These are phyloP conservation scores for Forsythia suspensa DNA, from an alignment of 257 asterid genomes.

Conservation along the genomic window DNA sequence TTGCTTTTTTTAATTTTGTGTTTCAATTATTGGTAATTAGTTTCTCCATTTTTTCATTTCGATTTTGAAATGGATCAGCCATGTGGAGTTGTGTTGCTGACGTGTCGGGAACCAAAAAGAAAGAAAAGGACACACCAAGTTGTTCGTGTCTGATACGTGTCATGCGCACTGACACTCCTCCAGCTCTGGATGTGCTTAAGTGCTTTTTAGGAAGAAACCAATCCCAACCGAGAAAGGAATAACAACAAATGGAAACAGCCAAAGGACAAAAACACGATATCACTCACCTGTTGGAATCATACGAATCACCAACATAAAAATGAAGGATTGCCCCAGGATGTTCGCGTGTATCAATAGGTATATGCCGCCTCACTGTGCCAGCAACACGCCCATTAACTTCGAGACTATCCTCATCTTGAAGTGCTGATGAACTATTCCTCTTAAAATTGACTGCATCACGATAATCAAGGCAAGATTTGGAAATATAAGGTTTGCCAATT, in stretches of 20 bases:
- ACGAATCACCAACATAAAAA: conserved; percentile 85
- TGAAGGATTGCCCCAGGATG: conserved; percentile 89
- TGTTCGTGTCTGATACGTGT: not conserved
- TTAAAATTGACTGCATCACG: conserved; percentile 56
- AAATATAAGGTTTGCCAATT: conserved; percentile 15
- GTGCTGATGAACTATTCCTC: conserved; percentile 53
- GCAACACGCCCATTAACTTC: conserved; percentile 87
- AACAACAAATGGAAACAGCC: conserved; percentile 3
- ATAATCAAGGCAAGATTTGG: conserved; percentile 12
- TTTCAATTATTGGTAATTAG: not conserved
- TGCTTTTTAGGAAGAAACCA: not conserved
- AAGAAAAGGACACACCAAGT: not conserved
- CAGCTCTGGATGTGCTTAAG: not conserved
- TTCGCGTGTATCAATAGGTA: conserved; percentile 89
- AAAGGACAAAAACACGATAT: conserved; percentile 3
- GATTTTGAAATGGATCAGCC: not conserved
- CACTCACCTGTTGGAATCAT: conserved; percentile 74
- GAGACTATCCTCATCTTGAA: conserved; percentile 70
- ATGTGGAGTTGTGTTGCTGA: not conserved
- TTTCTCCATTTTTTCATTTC: not conserved
- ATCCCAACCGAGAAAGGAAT: not conserved
- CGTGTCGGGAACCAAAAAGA: not conserved
- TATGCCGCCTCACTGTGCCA: conserved; percentile 93
- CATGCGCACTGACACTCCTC: not conserved
- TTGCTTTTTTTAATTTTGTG: not conserved